Base-by-base conservation (phyloP, 441 rosid genomes). In the Pelargonium myrrhifolium region DNA sequence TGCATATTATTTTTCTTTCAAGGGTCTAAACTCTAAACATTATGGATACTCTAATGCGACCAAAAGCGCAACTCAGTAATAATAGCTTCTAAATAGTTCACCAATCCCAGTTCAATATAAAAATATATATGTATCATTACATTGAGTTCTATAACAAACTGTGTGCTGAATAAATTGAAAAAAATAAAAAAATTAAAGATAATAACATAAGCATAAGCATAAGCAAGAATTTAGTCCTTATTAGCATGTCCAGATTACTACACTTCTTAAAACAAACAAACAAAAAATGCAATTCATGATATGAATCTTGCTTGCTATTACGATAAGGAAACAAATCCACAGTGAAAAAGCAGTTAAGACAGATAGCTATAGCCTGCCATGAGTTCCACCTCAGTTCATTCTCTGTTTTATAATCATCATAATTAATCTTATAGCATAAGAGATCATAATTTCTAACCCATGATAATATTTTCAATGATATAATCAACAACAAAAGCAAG, bases 401-500 rank as follows among this genome's bases (percentile, higher is more conserved):
- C 39, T 35, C 39, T 35, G 39, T 35, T 35, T 35, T 35, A 7
- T 35, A 35, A 0, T 35, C 39, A 35, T 35, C 39, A 35, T 35
- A 35, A 35, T 35, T 5, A 35, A 5, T 5, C 1, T 35, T 35
- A 35, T 35, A 35, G 39, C 39, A 35, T 53, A 53, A 17, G 59
- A 17, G 60, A 53, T 21, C 18, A 15, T 53, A 17, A 17, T 17
- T 53, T 53, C 24, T 53, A 18, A 53, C 24, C 26, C 18, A 40
- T 9, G 18, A 35, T 55, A 10, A 55, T 35, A 55, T 24, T 55
- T 55, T 31, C 1, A 0, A 39, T 6, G 26, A 53, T 51, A 70
- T 20, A 60, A 51, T 10, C 35, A 31, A 61, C 3, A 28, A 67
- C 42, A 40, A 42, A 64, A 74, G 62, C 66, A 20, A 7, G 6